phyloP scores from a whole-genome alignment of 1,284 basidiomycete species.

The Melampsora abietis-canadensis region DNA sequence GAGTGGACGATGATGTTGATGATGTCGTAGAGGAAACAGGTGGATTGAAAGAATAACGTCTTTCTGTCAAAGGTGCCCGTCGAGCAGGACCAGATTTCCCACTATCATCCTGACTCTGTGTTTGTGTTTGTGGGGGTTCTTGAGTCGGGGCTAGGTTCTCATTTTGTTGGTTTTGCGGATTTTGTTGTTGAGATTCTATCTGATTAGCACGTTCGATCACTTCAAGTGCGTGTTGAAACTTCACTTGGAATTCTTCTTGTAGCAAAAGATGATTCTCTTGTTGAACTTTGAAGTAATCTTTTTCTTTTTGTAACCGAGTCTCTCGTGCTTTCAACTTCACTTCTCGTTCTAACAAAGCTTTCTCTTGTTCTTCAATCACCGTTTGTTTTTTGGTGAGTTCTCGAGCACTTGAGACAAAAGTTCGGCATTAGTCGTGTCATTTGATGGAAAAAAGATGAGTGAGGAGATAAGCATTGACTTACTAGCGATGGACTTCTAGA shows the following conservation, averaged over 20 bases:
- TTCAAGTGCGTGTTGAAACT: constrained; percentile 37
- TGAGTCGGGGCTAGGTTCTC: too few relatives aligned
- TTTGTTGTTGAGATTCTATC: background rate
- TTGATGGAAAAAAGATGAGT: background rate
- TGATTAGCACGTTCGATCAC: constrained; percentile 35
- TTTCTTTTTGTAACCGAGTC: constrained; percentile 56
- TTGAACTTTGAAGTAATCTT: constrained; percentile 52
- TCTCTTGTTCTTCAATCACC: constrained; percentile 58
- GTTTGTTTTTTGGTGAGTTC: constrained; percentile 58
- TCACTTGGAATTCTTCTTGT: constrained; percentile 33
- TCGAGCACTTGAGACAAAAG: constrained; percentile 19
- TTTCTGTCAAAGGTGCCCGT: constrained; percentile 26
- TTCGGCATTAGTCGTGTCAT: background rate
- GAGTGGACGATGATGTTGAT: constrained; percentile 36
- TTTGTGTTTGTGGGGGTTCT: too few relatives aligned
- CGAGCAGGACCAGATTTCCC: background rate
- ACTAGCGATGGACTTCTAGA: constrained; percentile 43
- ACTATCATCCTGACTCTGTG: too few relatives aligned
- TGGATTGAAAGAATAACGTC: constrained; percentile 26
- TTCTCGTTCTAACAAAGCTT: constrained; percentile 59
- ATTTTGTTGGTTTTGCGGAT: too few relatives aligned
- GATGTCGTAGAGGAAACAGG: constrained; percentile 20
- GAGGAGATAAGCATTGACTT: constrained; percentile 11
- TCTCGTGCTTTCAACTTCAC: constrained; percentile 61
- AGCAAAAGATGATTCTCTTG: constrained; percentile 30